Base-by-base conservation (phyloP, 2,329 filamentous ascomycete genomes). In the Pseudocercospora cruenta region DNA sequence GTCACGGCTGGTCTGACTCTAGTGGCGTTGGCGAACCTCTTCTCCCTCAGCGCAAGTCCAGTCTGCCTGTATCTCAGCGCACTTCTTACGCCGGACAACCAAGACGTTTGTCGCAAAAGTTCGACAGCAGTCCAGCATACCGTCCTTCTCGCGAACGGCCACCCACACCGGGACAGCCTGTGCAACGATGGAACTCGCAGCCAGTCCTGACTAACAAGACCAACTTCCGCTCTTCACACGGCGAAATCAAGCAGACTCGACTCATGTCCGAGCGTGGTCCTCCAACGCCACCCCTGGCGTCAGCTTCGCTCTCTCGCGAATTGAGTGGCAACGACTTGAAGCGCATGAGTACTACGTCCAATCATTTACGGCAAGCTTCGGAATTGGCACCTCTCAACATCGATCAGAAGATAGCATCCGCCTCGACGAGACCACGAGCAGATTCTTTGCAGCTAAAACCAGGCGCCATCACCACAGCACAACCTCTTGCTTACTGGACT, bases 401-500 rank as follows among this genome's bases (percentile, higher is more conserved):
- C 14, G 55, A 63, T 4, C 22, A 57, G 22, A 33, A 36, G 12
- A 39, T 58, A 28, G 58, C 43, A n/a, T 3, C 33, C 9, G 22
- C 16, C 21, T 36, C 49, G 3, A 43, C 26, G 31, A 63, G 65
- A 36, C 36, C 65, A 39, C 36, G 65, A 51, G 63, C 47, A 47
- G 51, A 64, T 19, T 68, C 60, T 4, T 24, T 55, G 31, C 51
- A 62, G 16, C 28, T 16, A 28, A 64, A 51, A 24, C 63, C 66
- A 31, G 63, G 63, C 49, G 63, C 66, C 21, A 62, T 76, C 54
- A 54, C 47, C 58, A 67, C 36, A 16, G 66, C 72, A 9, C 72
- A 80, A 70, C 77, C 82, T 5, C 81, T 82, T 1, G 76, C 80
- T 2, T 90, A 88, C 75, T 91, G 88, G 88, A 80, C 82, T 10